A percentile compares a stretch with the other conserved stretches of the same genome.
Evolutionary conservation across 2,329 filamentous ascomycete species (phyloP).

Genomic region (Microsporum ferrugineum): DNA sequence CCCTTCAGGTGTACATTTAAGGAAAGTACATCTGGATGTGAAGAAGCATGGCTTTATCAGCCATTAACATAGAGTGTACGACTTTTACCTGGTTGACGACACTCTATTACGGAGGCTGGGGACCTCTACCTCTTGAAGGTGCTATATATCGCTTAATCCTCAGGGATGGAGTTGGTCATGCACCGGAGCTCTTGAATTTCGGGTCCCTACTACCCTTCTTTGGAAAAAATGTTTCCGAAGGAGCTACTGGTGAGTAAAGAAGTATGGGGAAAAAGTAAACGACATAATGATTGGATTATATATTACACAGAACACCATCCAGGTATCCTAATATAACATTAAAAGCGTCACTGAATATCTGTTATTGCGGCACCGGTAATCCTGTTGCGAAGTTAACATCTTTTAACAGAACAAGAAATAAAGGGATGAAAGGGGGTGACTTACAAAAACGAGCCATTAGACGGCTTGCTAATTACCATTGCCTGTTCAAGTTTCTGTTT

Average conservation of each 20-base stretch:
- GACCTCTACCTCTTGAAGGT: no score
- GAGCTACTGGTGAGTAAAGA: not conserved
- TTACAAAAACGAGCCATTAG: constrained; percentile 35
- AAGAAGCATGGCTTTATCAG: no score
- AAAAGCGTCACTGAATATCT: constrained; percentile 13
- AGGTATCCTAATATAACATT: not conserved
- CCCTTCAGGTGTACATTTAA: no score
- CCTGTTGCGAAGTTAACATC: constrained; percentile 15
- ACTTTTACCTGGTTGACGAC: no score
- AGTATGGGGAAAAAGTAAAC: not conserved
- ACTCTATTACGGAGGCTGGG: no score
- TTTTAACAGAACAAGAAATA: not conserved
- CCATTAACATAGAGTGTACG: no score
- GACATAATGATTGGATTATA: not conserved
- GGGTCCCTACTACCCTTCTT: not conserved
- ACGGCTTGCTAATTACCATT: constrained; percentile 77
- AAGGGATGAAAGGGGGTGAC: constrained; percentile 11
- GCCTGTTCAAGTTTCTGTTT: constrained; percentile 65
- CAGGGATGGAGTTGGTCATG: no score
- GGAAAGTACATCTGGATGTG: no score
- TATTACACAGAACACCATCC: not conserved
- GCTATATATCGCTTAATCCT: no score
- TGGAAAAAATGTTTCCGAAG: not conserved
- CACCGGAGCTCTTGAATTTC: no score
- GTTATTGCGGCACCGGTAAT: constrained; percentile 30